phyloP scores from a whole-genome alignment of 2,329 filamentous ascomycete species.

The Stemphylium vesicarium region DNA sequence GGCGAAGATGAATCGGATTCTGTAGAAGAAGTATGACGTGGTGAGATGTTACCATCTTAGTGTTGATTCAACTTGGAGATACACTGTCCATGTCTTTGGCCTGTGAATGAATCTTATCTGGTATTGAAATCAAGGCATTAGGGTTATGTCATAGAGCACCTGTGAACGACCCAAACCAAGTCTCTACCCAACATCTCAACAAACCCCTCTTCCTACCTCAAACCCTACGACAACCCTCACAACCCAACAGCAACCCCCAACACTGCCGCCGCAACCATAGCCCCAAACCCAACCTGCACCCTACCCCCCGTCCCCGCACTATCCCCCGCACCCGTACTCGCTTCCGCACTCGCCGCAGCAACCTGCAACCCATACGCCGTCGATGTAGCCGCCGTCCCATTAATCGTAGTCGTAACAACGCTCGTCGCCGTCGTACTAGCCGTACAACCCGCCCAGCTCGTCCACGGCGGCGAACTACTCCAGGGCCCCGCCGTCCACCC shows the following conservation, averaged over 20 bases:
- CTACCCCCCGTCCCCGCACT: not conserved
- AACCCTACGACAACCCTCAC: conserved; percentile 11
- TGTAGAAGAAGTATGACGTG: conserved; percentile 34
- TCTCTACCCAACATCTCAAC: too few species aligned
- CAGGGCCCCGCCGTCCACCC: conserved; percentile 47
- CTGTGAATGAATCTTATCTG: not conserved
- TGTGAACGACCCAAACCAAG: too few species aligned
- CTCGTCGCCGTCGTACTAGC: conserved; percentile 42
- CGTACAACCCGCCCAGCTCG: conserved; percentile 42
- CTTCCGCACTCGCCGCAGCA: conserved; percentile 31
- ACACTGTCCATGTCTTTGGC: not conserved
- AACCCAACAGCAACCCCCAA: conserved; percentile 32
- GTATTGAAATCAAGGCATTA: not conserved
- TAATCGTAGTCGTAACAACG: conserved; percentile 37
- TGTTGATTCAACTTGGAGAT: too few species aligned
- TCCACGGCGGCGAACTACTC: conserved; percentile 46
- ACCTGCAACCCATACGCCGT: conserved; percentile 44
- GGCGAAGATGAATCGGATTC: conserved; percentile 39
- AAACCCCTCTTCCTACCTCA: too few species aligned
- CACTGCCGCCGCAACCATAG: conserved; percentile 29
- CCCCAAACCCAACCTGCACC: conserved; percentile 23
- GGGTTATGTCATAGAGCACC: too few species aligned
- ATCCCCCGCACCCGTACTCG: conserved; percentile 3
- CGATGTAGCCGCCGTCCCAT: conserved; percentile 26
- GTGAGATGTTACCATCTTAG: too few species aligned